Conservation (phyloP, 1,139 yeast species). For the Scheffersomyces stambukii region DNA sequence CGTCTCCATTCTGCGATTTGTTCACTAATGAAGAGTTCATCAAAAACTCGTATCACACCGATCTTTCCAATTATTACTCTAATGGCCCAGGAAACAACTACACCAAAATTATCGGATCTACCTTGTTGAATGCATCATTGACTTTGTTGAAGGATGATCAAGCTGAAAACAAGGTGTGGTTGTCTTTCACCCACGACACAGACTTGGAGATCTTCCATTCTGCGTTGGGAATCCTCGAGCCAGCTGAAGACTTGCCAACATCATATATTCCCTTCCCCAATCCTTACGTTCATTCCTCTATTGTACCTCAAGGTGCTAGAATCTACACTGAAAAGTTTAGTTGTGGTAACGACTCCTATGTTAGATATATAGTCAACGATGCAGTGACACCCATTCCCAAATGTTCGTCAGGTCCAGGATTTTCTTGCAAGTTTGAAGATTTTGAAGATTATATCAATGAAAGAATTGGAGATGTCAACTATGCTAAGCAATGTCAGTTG, state of each 20-base stretch:
- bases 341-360: conserved; percentile 40
- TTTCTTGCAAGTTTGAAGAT: conserved; percentile 46
- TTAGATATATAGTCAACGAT: conserved; percentile 51
- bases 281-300: conserved; percentile 42
- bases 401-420: conserved; percentile 56
- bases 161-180: conserved; percentile 28
- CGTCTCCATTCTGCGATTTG: conserved; percentile 44
- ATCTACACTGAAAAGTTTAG: conserved; percentile 44
- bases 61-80: conserved; percentile 42
- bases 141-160: conserved; percentile 31
- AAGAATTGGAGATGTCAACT: conserved; percentile 24
- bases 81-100: conserved; percentile 48
- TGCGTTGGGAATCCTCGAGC: conserved; percentile 47
- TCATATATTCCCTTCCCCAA: conserved; percentile 33
- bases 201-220: conserved; percentile 48
- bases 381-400: conserved; percentile 51
- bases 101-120: conserved; percentile 42
- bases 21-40: conserved; percentile 48
- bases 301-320: conserved; percentile 57
- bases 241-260: conserved; percentile 16
- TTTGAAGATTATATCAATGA: conserved; percentile 27
- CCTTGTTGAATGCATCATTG: conserved; percentile 46
- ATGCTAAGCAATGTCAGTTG: conserved; percentile 31
- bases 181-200: conserved; percentile 58
- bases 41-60: conserved; percentile 29